A percentile compares a stretch with the other conserved stretches of the same genome.
Conservation (phyloP, 164 flowering plant genomes). For the Chimonanthus salicifolius region DNA sequence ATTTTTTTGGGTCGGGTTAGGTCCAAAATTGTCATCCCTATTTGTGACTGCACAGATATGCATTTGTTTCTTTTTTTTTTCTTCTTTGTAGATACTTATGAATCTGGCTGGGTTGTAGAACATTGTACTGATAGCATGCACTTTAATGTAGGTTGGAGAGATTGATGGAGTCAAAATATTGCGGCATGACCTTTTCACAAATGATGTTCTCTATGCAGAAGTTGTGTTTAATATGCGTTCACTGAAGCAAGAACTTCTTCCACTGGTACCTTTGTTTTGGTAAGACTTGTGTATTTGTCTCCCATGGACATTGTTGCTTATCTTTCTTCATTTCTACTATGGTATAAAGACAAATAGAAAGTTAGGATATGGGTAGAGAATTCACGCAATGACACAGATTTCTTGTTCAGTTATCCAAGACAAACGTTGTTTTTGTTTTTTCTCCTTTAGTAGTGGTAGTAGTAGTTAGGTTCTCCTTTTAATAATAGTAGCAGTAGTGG, state of each 20-base stretch:
- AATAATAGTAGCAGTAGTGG: not conserved
- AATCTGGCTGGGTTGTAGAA: not conserved
- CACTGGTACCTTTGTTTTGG: constrained; percentile 93
- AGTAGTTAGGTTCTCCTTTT: not conserved
- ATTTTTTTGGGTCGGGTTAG: too few relatives aligned
- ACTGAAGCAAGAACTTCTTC: constrained; percentile 88
- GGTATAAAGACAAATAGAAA: not conserved
- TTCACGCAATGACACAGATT: too few relatives aligned
- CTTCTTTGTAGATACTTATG: not conserved
- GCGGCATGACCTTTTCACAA: constrained; percentile 92
- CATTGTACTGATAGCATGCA: constrained; percentile 2
- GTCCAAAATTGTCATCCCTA: too few relatives aligned
- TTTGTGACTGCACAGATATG: not conserved
- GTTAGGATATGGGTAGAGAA: not conserved
- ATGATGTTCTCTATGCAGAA: constrained; percentile 91
- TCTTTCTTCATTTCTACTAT: not conserved
- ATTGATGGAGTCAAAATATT: constrained; percentile 77
- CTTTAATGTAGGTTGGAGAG: constrained; percentile 57
- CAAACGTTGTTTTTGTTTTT: too few relatives aligned
- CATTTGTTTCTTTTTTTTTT: not conserved
- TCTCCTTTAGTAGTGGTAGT: not conserved
- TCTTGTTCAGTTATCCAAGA: too few relatives aligned
- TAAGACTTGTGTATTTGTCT: constrained; percentile 25
- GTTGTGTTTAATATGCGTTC: constrained; percentile 79
- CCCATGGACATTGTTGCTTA: not conserved